Base-by-base conservation (phyloP, 805 yeast species). In the Teunomyces barrocoloradensis region DNA sequence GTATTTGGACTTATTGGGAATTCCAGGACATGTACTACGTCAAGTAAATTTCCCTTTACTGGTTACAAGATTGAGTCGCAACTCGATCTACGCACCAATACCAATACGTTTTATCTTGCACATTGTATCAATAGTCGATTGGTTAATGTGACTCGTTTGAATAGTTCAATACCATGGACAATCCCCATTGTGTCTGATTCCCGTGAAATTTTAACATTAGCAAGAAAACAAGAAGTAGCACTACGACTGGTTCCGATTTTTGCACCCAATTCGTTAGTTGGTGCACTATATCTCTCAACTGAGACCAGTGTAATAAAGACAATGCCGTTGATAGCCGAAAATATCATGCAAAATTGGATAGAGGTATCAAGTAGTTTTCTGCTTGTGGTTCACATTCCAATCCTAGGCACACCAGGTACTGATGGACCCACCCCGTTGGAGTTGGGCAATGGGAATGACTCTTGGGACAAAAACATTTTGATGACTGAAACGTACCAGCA, bases 41-140 rank as follows among this genome's bases (percentile, higher is more conserved):
- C 43, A 21, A 42, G 47, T 23, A 25, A 34, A 6, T 39, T 49
- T 40, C 50, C 54, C 2, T 56, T 51, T 43, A 49, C 60, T 6
- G 73, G 73, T 1, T 68, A 59, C 46, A 62, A 59, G 41, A 44
- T 66, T 17, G 71, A 66, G 40, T 54, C 51, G 46, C 61, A 61
- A 51, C 41, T 57, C 42, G 25, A 41, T 35, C 10, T 55, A n/a
- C 45, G 46, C 9, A 42, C 46, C 2, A 42, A 52, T 29, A 17
- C 21, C 5, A 51, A 46, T 20, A 54, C 56, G 18, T 64, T 54
- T 44, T 61, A 58, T 42, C 49, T 68, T 13, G 41, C 65, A 7
- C 60, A 64, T 43, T 68, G 70, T 42, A 56, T 56, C 33, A 71
- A 67, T 43, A 64, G 64, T 42, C 63, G 58, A 33, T 44, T 64